A percentile compares a stretch with the other conserved stretches of the same genome.
phyloP scores from a whole-genome alignment of 495 filamentous ascomycete genomes.

The Podospora pseudopauciseta region DNA sequence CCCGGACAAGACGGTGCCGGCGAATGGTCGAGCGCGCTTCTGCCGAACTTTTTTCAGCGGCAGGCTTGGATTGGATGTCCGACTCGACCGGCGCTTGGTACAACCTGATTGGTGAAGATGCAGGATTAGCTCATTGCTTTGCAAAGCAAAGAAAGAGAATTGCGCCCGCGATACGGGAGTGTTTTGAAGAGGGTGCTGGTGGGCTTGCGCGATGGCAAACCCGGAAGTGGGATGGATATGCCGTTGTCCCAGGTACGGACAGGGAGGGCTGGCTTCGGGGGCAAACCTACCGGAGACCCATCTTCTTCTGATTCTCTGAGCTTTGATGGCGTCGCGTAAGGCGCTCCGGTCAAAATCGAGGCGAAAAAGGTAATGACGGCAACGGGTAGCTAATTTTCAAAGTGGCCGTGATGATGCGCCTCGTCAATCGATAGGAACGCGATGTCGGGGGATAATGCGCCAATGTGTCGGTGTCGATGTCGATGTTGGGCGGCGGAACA shows the following conservation, averaged over 20 bases:
- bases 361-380: slow-evolving; percentile 26
- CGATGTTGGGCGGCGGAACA: slow-evolving; percentile 20
- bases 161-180: slow-evolving; percentile 1
- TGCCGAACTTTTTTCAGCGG: slow-evolving; percentile 47
- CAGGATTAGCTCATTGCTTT: slow-evolving; percentile 14
- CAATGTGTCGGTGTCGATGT: slow-evolving; percentile 19
- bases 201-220: slow-evolving; percentile 15
- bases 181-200: too few species aligned
- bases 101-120: slow-evolving; percentile 38
- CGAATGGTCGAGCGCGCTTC: slow-evolving; percentile 71
- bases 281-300: slow-evolving; percentile 77
- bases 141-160: background rate
- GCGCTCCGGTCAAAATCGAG: slow-evolving; percentile 1
- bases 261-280: slow-evolving; percentile 18
- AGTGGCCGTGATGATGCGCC: slow-evolving; percentile 21
- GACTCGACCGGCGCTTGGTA: slow-evolving; percentile 54
- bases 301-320: slow-evolving; percentile 34
- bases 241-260: slow-evolving; percentile 20
- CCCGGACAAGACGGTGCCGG: slow-evolving; percentile 31
- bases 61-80: slow-evolving; percentile 53
- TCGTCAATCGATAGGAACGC: slow-evolving; percentile 30
- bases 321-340: background rate
- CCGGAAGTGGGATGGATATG: slow-evolving; percentile 18
- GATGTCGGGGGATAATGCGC: slow-evolving; percentile 28
- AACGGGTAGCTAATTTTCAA: slow-evolving; percentile 6